Percentiles rank a stretch among this genome's conserved stretches.
phyloP scores from a whole-genome alignment of 306 rosid species.

The Medicago truncatula region DNA sequence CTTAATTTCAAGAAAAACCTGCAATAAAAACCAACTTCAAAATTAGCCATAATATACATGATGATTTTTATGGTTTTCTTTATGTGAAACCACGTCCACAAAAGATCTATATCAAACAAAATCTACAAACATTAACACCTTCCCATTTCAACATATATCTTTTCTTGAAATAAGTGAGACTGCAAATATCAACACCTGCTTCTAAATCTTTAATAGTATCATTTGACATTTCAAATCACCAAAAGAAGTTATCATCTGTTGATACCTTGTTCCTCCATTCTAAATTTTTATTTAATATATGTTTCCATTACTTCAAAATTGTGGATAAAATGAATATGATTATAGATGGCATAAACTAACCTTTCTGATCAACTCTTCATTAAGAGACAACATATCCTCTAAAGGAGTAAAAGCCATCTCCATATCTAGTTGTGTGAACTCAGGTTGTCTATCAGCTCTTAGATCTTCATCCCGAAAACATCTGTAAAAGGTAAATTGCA shows the following conservation, averaged over 20 bases:
- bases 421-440: constrained; percentile 97
- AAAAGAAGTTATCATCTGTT: constrained; percentile 10
- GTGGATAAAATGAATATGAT: constrained; percentile 1
- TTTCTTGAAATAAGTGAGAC: neutral
- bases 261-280: neutral
- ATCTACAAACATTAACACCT: neutral
- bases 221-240: constrained; percentile 13
- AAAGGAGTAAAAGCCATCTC: constrained; percentile 93
- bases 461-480: constrained; percentile 98
- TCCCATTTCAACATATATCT: constrained; percentile 4
- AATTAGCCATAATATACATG: constrained; percentile 10
- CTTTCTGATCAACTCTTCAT: constrained; percentile 95
- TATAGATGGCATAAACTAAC: constrained; percentile 48
- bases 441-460: constrained; percentile 97
- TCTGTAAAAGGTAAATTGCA: constrained; percentile 51
- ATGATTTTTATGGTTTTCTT: neutral
- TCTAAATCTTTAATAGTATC: constrained; percentile 17
- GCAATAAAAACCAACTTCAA: constrained; percentile 41
- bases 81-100: neutral
- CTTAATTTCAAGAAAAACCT: constrained; percentile 89
- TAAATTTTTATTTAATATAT: constrained; percentile 16
- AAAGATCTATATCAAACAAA: constrained; percentile 14
- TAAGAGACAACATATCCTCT: constrained; percentile 85
- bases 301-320: constrained; percentile 21
- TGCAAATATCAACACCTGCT: neutral